Evolutionary conservation across 257 asterid species (phyloP), one percentile per base, ranked within the genome.

Genomic region (Rubia yunnanensis): DNA sequence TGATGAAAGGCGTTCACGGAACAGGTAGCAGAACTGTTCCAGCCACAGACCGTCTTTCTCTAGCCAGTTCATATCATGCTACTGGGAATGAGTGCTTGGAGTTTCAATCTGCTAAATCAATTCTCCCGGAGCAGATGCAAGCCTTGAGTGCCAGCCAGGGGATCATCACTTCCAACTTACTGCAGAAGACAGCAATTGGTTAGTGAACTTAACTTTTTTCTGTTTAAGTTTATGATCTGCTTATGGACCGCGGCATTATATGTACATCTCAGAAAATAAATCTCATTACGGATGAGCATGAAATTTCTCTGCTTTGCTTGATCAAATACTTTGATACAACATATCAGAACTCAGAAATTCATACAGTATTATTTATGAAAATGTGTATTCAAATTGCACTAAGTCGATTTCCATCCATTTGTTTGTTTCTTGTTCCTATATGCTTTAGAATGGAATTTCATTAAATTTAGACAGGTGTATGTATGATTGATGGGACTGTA

Each of bases 101-200:
- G 49, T 68, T 61, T 41, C 32, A 73, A 5, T 46, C 67, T 34
- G 71, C 63, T 41, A 69, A 74, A 67, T 74, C 68, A 9, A 41
- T 62, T 58, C 65, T 52, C 65, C 68, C 13, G 64, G 58, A 75
- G 50, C 81, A 62, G 73, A 63, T 53, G 63, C 78, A 52, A 35
- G 23, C 50, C 60, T 68, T 69, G 55, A 74, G 60, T 46, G 44
- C 73, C 76, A 38, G 65, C 53, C 63, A 68, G 31, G 75, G 69
- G 5, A 60, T 23, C 65, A 66, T 75, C 64, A 63, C 73, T 68
- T 69, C 77, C 85, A 72, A 62, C 80, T 11, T 14, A 41, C 76
- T 68, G 64, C 84, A 41, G 56, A 74, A 72, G 60, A 66, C 35
- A 57, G 71, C 78, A 61, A 77, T 60, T 31, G 72, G 96, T 90